Evolutionary conservation across 768 basidiomycete genomes (phyloP), one percentile per base, ranked within the genome.

Genomic region (Lyophyllum atratum): DNA sequence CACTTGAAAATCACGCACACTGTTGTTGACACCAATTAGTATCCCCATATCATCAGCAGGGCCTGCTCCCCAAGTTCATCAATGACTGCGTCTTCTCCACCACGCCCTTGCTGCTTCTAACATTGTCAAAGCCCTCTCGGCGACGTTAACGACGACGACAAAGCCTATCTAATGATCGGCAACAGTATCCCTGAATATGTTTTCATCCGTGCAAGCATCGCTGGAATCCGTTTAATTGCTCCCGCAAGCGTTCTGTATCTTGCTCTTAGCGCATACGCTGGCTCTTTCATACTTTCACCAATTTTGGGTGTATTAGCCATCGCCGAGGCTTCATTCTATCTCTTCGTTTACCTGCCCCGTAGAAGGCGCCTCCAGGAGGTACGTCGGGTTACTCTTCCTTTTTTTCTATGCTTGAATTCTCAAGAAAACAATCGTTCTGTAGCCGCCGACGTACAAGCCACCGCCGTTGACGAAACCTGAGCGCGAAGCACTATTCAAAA

Each of bases 341-440:
- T 75, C 2, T 58, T 77, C 17, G 72, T 85, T 12, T 84, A 81
- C 59, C 62, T 82, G 3, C 83, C 84, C 8, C 72, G 83, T 63
- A 69, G 67, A 39, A 58, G 51, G n/a, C 55, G 59, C 42, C 64
- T 88, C 56, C 85, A 85, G 69, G 75, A 74, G 68, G 86, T 83
- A 44, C 63, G 76, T 56, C 14, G 17, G 17, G 5, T 34, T 12
- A 9, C 9, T 22, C 24, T 11, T 50, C 34, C 10, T 33, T 15
- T 14, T 33, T 40, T 34, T 19, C 26, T 34, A 2, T 26, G 24
- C 29, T 14, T 15, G 1, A 15, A 33, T 25, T 17, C 47, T 2
- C 1, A 1, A 28, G 10, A 28, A 29, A 56, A 46, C 11, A 51
- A 49, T 17, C 21, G 2, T 49, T 31, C 43, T 34, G 21, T 42